Evolutionary conservation across 371 early-diverging fungal species (phyloP).

Genomic region (Mucor mucedo): DNA sequence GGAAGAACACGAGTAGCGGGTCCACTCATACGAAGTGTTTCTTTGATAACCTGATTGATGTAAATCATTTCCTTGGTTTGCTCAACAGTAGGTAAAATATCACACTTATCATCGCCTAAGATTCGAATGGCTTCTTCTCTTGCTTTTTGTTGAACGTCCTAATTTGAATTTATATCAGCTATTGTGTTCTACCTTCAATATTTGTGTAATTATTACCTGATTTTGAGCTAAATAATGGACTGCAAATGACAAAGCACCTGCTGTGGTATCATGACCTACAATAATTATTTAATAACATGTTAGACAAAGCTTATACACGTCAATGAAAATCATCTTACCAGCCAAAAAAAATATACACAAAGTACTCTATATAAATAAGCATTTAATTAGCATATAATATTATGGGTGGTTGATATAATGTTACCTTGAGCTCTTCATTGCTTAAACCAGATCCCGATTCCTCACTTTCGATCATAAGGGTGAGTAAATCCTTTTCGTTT

Average conservation of each 20-base stretch:
- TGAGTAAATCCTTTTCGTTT: slow-evolving; percentile 11
- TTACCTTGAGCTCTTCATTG: slow-evolving; percentile 18
- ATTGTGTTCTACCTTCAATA: too few relatives aligned
- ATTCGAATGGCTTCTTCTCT: slow-evolving; percentile 53
- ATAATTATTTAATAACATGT: too few relatives aligned
- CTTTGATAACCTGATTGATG: slow-evolving; percentile 32
- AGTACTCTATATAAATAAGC: slow-evolving; percentile 2
- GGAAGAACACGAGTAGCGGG: slow-evolving; percentile 10
- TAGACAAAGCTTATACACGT: too few relatives aligned
- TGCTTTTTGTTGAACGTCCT: slow-evolving; percentile 54
- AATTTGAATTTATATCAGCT: too few relatives aligned
- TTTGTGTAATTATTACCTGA: slow-evolving; percentile 24
- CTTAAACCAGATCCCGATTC: slow-evolving; percentile 8
- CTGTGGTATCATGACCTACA: slow-evolving; percentile 16
- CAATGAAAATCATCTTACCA: not conserved
- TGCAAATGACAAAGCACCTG: slow-evolving; percentile 35
- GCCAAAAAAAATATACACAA: slow-evolving; percentile 7
- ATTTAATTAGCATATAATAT: not conserved
- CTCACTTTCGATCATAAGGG: slow-evolving; percentile 8
- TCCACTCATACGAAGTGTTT: slow-evolving; percentile 20
- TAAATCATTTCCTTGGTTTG: slow-evolving; percentile 47
- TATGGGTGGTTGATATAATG: not conserved
- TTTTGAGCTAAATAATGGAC: slow-evolving; percentile 28
- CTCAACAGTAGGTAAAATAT: slow-evolving; percentile 46
- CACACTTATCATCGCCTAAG: slow-evolving; percentile 48